Base-by-base conservation (phyloP, 2,329 filamentous ascomycete species). In the Talaromyces sp. region DNA sequence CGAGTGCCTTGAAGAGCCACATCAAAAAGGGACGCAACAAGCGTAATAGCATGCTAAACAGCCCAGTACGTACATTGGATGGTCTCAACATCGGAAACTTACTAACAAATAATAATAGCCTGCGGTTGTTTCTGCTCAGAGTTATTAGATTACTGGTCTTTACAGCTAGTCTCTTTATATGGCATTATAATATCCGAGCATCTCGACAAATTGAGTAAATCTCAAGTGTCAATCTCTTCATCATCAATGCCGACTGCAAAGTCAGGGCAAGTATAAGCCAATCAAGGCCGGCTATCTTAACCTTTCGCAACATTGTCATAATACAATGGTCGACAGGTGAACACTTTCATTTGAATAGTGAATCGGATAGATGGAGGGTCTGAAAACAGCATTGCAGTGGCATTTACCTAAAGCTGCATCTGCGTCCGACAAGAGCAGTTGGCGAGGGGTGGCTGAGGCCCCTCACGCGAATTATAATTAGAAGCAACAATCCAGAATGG, bases 21-120 rank as follows among this genome's bases (percentile, higher is more conserved):
- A 99, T 99, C 77, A 99, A 99, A 82, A 98, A 97, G 81, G 93
- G 93, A 64, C 85, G 93, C 63, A 96, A 93, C 78, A 96, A 96
- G 82, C 85, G 93, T 63, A 91, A 96, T 76, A 93, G 88, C 77
- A 96, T 96, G 85, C 83, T 97, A 62, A 97, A 96, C 82, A 96
- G 92, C 81, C 93, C 93, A 73, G 91, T 96, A 87, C 80, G 91
- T 88, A 21, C 19, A 46, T 55, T 58, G 46, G 59, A 63, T 60
- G 60, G 56, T 64, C 68, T 43, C 26, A 38, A 13, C 27, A 35
- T 55, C 49, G 53, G 11, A 11, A 14, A 29, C n/a, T 58, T 49
- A 26, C 64, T 64, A 60, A 64, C 69, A 54, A 68, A 64, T n/a
- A 29, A 58, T 64, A 55, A 63, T 64, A 79, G 77, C 77, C 77